Percentiles rank a stretch among this genome's conserved stretches.
Evolutionary conservation across 768 basidiomycete species (phyloP).

Genomic region (Mycena sanguinolenta): DNA sequence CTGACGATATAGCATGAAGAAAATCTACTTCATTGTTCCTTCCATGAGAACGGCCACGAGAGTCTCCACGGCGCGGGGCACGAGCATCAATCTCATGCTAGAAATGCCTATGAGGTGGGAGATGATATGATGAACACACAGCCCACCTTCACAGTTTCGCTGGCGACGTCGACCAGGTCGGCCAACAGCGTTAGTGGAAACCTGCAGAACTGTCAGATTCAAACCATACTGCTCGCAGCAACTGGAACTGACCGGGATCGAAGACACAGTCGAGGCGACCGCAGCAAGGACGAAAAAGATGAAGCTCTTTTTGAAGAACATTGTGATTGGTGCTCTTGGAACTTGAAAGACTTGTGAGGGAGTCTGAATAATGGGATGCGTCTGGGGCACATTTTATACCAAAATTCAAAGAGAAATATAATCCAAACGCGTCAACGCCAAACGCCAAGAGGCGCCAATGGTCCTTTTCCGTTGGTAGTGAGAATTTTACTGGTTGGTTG

Average conservation of each 20-base stretch:
- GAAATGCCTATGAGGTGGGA: background rate
- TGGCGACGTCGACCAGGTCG: constrained; percentile 7
- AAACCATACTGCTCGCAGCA: too few relatives aligned
- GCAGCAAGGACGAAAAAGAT: constrained; percentile 28
- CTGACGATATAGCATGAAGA: too few relatives aligned
- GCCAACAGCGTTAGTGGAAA: background rate
- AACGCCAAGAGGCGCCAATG: constrained; percentile 14
- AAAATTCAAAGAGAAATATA: constrained; percentile 17
- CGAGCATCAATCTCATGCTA: constrained; percentile 22
- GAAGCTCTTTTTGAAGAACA: constrained; percentile 32
- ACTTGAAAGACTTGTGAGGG: constrained; percentile 8
- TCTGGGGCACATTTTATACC: constrained; percentile 17
- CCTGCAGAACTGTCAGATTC: constrained; percentile 1
- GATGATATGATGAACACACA: background rate
- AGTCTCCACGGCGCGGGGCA: too few relatives aligned
- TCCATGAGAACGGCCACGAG: too few relatives aligned
- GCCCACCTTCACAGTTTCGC: constrained; percentile 6
- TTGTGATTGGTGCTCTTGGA: constrained; percentile 4
- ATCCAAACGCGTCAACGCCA: constrained; percentile 23
- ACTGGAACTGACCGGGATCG: constrained; percentile 18
- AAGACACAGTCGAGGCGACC: constrained; percentile 24
- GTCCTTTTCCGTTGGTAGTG: background rate
- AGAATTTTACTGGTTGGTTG: background rate
- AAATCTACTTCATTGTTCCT: constrained; percentile 2
- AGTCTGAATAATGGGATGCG: background rate